Conservation (phyloP, 768 basidiomycete species). For the Gymnopilus dilepis region DNA sequence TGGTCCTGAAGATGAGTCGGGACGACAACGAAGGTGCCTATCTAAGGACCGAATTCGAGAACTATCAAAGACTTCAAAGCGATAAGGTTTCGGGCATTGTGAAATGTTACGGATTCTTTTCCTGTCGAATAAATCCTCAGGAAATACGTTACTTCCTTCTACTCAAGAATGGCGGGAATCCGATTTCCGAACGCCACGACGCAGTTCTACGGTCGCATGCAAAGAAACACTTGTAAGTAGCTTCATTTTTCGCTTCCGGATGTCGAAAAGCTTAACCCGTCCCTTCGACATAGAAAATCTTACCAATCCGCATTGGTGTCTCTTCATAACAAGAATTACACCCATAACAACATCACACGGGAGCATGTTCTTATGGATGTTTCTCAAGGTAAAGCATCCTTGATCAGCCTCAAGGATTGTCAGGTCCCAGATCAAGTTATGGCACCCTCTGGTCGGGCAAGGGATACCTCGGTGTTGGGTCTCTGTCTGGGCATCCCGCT, state of each 20-base stretch:
- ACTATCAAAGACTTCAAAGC: background rate
- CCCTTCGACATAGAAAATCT: background rate
- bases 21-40: background rate
- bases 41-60: background rate
- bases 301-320: background rate
- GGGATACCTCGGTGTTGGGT: background rate
- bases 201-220: background rate
- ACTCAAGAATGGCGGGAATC: background rate
- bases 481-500: background rate
- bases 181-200: background rate
- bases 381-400: background rate
- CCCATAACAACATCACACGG: background rate
- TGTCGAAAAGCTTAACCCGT: background rate
- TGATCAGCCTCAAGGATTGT: background rate
- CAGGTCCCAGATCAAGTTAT: background rate
- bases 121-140: background rate
- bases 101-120: background rate
- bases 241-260: background rate
- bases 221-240: background rate
- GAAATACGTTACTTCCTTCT: background rate
- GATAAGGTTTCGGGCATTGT: background rate
- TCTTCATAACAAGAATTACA: background rate
- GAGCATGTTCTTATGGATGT: slow-evolving; percentile 2
- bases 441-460: background rate
- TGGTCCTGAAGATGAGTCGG: background rate